Conservation (phyloP, 1,284 basidiomycete species). For the Peniophora sp. region DNA sequence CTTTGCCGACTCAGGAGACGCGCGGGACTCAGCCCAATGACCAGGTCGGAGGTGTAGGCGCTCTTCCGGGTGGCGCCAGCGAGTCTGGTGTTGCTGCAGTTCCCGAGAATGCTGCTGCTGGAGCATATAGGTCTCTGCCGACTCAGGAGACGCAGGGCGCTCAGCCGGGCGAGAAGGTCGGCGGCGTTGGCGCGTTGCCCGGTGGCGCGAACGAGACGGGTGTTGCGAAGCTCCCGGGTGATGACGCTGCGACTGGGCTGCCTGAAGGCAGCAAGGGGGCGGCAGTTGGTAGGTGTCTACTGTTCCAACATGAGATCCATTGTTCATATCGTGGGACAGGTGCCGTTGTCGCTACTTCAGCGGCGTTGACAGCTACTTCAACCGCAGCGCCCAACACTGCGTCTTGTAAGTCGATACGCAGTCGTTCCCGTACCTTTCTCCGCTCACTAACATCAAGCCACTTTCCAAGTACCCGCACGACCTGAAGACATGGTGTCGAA, state of each 20-base stretch:
- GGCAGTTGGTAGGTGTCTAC: too few species aligned
- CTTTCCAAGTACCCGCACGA: too few species aligned
- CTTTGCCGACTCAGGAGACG: conserved; percentile 2
- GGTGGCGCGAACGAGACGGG: conserved; percentile 19
- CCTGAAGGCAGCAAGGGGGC: too few species aligned
- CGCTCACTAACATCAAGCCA: too few species aligned
- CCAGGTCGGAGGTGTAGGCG: conserved; percentile 18
- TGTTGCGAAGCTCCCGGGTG: conserved; percentile 23
- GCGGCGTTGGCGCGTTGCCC: conserved; percentile 23
- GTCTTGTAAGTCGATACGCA: too few species aligned
- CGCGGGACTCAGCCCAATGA: conserved; percentile 8
- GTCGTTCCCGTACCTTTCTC: too few species aligned
- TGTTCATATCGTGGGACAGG: too few species aligned
- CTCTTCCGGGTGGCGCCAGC: conserved; percentile 19
- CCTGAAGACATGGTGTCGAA: too few species aligned
- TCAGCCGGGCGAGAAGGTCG: conserved; percentile 8
- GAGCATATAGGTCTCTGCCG: conserved; percentile 6
- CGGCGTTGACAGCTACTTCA: too few species aligned
- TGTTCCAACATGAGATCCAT: too few species aligned
- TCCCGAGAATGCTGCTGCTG: neutral
- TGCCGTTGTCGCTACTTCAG: too few species aligned
- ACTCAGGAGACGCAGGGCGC: conserved; percentile 7
- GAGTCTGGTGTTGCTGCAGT: conserved; percentile 24
- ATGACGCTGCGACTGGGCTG: conserved; percentile 5
- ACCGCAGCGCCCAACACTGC: too few species aligned